Conservation (phyloP, 495 filamentous ascomycete genomes). For the Friedmanniomyces simplex region DNA sequence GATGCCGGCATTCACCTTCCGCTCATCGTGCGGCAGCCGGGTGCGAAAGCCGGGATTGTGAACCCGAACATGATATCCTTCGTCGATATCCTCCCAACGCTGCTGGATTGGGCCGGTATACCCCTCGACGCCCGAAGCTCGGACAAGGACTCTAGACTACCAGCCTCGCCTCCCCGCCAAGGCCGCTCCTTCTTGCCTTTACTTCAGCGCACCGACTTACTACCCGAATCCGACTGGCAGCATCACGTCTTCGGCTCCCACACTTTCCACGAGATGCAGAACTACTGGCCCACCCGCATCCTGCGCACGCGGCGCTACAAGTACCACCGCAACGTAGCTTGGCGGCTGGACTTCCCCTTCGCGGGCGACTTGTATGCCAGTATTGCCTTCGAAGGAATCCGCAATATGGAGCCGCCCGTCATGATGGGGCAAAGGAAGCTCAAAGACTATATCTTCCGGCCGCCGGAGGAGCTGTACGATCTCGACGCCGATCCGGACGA, state of each 20-base stretch:
- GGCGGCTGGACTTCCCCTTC: constrained; percentile 39
- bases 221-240: constrained; percentile 21
- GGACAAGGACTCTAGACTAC: background rate
- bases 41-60: constrained; percentile 13
- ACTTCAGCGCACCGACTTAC: constrained; percentile 14
- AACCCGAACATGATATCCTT: constrained; percentile 41
- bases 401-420: constrained; percentile 28
- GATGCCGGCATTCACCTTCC: constrained; percentile 38
- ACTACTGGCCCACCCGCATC: constrained; percentile 40
- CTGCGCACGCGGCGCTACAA: constrained; percentile 35
- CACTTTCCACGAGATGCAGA: constrained; percentile 42
- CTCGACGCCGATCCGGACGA: constrained; percentile 34
- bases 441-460: constrained; percentile 33
- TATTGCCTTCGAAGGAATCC: constrained; percentile 36
- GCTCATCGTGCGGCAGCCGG: constrained; percentile 33
- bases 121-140: background rate
- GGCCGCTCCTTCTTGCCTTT: constrained; percentile 36
- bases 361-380: constrained; percentile 37
- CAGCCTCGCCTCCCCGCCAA: constrained; percentile 7
- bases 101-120: constrained; percentile 32
- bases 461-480: constrained; percentile 37
- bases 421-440: constrained; percentile 32
- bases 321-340: constrained; percentile 41
- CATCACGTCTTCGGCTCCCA: constrained; percentile 37
- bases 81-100: constrained; percentile 37